phyloP scores from a whole-genome alignment of 106 monocot genomes.

The Dendrobium chrysotoxum region DNA sequence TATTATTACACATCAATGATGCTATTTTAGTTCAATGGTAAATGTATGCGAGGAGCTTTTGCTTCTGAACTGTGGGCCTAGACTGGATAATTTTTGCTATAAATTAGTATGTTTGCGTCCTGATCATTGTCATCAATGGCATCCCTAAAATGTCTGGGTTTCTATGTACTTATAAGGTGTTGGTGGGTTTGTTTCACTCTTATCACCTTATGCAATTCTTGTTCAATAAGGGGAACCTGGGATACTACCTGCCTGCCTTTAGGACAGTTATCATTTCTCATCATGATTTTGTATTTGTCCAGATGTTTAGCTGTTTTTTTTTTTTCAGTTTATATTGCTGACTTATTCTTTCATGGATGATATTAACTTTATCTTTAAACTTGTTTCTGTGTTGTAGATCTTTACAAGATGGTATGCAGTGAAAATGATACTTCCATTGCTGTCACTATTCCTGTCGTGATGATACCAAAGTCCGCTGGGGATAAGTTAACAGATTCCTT shows the following conservation, averaged over 20 bases:
- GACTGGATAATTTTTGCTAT: background rate
- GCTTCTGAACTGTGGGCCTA: background rate
- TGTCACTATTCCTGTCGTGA: conserved; percentile 84
- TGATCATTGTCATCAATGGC: background rate
- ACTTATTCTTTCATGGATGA: background rate
- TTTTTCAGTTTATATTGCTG: background rate
- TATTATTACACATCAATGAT: background rate
- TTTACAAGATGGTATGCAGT: conserved; percentile 96
- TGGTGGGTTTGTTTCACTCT: background rate
- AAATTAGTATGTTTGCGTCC: background rate
- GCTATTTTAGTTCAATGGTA: background rate
- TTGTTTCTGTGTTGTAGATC: conserved; percentile 42
- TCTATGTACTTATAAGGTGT: background rate
- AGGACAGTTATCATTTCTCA: background rate
- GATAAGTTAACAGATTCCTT: conserved; percentile 39
- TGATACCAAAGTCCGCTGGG: conserved; percentile 88
- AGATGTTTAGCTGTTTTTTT: background rate
- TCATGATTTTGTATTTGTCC: background rate
- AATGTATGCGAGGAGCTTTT: background rate
- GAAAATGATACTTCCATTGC: conserved; percentile 81
- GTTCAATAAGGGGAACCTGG: background rate
- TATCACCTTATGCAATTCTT: background rate
- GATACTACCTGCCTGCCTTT: background rate
- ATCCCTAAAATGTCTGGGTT: background rate
- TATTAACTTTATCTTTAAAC: background rate